Evolutionary conservation across 2,329 filamentous ascomycete genomes (phyloP), one percentile per base, ranked within the genome.

Genomic region (Seiridium unicorne): DNA sequence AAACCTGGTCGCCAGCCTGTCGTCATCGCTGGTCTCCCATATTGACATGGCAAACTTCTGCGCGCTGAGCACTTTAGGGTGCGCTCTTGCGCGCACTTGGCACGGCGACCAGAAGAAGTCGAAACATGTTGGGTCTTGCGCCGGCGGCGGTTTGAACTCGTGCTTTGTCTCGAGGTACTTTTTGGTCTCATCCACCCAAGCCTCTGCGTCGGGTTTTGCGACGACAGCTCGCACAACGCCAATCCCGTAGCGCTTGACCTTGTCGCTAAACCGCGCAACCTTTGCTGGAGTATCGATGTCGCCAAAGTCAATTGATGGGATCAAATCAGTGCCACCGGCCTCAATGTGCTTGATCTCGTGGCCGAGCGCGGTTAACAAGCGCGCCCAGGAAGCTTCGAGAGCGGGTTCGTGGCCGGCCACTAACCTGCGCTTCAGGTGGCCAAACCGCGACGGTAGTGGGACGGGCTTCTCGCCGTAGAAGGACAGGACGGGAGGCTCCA

Each of bases 61-160:
- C 1, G 88, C 81, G 44, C 76, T 76, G 46, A 91, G 77, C 61
- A 91, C 80, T 64, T 84, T 81, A 3, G 87, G 84, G 65, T 91
- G 86, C 0, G 86, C 84, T 32, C 89, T 84, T n/a, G 87, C 86
- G 66, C 84, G 82, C 58, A 89, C 82, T 73, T 91, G 89, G 1
- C 87, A 84, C 0, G 87, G 87, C 4, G 88, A 88, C 89, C 88
- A 91, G 75, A 90, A 91, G 67, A 90, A 83, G 72, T 91, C 88
- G 73, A 88, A 90, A 56, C 89, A 90, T 1, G 88, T 85, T 4
- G 88, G 88, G 46, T 88, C 85, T 65, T 86, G 83, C 0, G 81
- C 77, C 0, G 83, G 82, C 35, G 87, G 87, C 53, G 81, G 82
- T 70, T 79, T 81, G 66, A 79, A 78, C 60, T 77, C 72, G 62